A percentile compares a stretch with the other conserved stretches of the same genome.
Conservation (phyloP, 179 eudicot genomes). For the Gypsophila paniculata region DNA sequence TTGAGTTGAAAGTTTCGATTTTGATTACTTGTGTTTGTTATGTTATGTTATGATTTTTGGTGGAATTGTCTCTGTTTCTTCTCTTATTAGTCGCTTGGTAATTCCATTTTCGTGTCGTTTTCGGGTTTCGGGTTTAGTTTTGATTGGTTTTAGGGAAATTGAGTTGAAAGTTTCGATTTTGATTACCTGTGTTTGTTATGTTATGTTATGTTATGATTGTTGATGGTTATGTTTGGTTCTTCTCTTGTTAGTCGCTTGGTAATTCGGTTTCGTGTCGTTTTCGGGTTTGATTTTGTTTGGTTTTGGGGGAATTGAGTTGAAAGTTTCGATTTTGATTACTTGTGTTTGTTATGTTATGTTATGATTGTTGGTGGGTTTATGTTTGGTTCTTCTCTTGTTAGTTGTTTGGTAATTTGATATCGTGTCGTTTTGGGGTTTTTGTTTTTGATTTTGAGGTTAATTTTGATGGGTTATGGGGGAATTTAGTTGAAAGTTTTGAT, state of each 20-base stretch:
- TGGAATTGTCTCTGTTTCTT: slow-evolving; percentile 32
- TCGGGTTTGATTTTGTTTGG: background rate
- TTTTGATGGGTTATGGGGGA: background rate
- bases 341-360: too few relatives aligned
- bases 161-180: background rate
- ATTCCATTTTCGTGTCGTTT: background rate
- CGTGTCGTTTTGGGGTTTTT: background rate
- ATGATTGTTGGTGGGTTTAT: slow-evolving; percentile 34
- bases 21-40: background rate
- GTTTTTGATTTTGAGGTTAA: background rate
- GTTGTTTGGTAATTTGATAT: background rate
- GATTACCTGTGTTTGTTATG: background rate
- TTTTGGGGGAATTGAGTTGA: background rate
- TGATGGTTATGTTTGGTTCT: slow-evolving; percentile 47
- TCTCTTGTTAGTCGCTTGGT: slow-evolving; percentile 67
- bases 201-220: slow-evolving; percentile 18
- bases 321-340: background rate
- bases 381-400: background rate
- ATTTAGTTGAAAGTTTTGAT: background rate
- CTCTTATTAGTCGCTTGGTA: background rate
- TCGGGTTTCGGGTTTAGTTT: background rate
- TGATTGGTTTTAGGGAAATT: background rate
- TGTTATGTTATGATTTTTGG: background rate
- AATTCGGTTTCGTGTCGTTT: background rate
- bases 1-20: background rate